Evolutionary conservation across 2,329 filamentous ascomycete species (phyloP).

Genomic region (Fusarium torreyae): DNA sequence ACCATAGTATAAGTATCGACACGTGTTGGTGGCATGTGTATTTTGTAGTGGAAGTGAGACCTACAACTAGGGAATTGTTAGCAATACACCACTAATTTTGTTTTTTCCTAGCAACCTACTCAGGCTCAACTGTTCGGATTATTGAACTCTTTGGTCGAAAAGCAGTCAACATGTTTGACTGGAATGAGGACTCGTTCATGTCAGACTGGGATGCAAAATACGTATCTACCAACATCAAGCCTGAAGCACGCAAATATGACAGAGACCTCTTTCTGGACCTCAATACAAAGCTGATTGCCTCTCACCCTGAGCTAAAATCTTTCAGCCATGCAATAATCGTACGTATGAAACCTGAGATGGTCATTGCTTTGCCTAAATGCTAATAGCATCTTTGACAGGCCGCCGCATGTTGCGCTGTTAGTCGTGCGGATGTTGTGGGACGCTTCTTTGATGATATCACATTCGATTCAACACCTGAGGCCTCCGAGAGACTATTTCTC

Average conservation of each 20-base stretch:
- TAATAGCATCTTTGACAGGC: constrained; percentile 13
- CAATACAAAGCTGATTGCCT: constrained; percentile 9
- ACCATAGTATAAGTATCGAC: too few relatives aligned
- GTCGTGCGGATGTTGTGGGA: constrained; percentile 34
- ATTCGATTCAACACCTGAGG: constrained; percentile 17
- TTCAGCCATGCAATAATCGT: constrained; percentile 30
- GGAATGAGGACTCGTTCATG: constrained; percentile 30
- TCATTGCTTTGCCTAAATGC: neutral
- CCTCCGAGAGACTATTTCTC: constrained; percentile 26
- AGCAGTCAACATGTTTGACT: constrained; percentile 27
- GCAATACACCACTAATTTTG: too few relatives aligned
- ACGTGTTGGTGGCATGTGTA: too few relatives aligned
- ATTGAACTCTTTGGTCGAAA: neutral
- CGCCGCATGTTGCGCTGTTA: constrained; percentile 32
- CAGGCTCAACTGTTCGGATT: too few relatives aligned
- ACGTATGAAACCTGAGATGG: neutral
- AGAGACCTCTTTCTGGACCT: constrained; percentile 18
- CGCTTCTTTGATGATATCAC: constrained; percentile 35
- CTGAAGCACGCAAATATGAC: constrained; percentile 20
- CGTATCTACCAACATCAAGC: constrained; percentile 35
- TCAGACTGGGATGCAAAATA: constrained; percentile 34
- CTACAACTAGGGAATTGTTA: too few relatives aligned
- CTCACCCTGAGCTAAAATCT: constrained; percentile 8
- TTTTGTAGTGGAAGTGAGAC: too few relatives aligned
- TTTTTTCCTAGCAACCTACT: too few relatives aligned